Evolutionary conservation across 176 grass and related monocot species (phyloP).

Genomic region (Saccharum officinarum): DNA sequence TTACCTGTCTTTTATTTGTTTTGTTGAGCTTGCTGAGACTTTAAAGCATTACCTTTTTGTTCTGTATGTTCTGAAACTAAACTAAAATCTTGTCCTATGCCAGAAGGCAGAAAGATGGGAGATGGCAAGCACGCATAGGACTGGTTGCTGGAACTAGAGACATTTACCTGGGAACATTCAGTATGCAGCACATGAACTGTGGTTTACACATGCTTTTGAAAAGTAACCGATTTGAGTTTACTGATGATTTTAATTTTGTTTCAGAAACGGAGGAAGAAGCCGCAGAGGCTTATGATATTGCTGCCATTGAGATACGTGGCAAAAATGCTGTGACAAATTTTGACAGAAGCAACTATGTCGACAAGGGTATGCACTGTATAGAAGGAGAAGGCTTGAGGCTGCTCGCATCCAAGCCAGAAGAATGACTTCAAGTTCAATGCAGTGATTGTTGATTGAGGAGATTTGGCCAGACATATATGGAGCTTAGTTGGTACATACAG

Average conservation of each 20-base stretch:
- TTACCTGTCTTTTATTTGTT: conserved; percentile 38
- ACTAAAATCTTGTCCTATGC: conserved; percentile 28
- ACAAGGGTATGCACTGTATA: conserved; percentile 55
- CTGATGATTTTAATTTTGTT: conserved; percentile 22
- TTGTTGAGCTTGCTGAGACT: conserved; percentile 5
- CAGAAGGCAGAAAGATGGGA: conserved; percentile 94
- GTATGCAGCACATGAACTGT: conserved; percentile 43
- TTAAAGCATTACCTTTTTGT: neutral
- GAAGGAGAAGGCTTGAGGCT: conserved; percentile 52
- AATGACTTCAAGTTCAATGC: conserved; percentile 25
- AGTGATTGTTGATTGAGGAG: conserved; percentile 2
- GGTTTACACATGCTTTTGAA: neutral
- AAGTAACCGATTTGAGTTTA: conserved; percentile 11
- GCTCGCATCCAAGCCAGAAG: conserved; percentile 49
- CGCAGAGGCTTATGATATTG: conserved; percentile 93
- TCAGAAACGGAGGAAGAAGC: conserved; percentile 98
- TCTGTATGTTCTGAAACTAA: conserved; percentile 5
- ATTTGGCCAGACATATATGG: conserved; percentile 35
- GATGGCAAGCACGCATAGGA: conserved; percentile 97
- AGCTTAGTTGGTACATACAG: conserved; percentile 54
- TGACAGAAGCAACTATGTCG: conserved; percentile 86
- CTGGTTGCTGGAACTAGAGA: conserved; percentile 89
- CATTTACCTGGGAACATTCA: conserved; percentile 96
- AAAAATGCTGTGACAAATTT: conserved; percentile 96
- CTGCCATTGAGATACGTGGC: conserved; percentile 88